Evolutionary conservation across 805 yeast species (phyloP).

Genomic region (Wickerhamiella dianesei): DNA sequence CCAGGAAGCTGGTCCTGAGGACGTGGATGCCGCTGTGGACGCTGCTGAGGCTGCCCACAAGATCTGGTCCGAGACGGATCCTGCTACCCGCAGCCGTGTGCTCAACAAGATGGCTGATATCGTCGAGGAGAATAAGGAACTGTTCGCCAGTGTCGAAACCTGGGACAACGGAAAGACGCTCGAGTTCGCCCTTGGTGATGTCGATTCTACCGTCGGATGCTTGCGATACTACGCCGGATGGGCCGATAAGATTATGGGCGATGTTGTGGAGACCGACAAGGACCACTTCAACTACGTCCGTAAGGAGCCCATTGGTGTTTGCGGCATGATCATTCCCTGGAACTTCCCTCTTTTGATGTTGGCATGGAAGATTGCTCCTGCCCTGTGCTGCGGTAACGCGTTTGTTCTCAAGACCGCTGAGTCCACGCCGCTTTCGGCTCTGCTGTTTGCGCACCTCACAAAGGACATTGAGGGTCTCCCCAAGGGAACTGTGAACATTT

Average conservation of each 20-base stretch:
- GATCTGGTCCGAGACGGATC: constrained; percentile 51
- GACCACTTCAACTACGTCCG: constrained; percentile 65
- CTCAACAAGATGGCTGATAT: constrained; percentile 64
- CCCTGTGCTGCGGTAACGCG: constrained; percentile 80
- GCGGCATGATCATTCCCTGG: constrained; percentile 96
- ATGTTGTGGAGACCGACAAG: constrained; percentile 58
- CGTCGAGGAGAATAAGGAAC: constrained; percentile 56
- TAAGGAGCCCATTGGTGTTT: constrained; percentile 87
- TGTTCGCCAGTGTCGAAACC: constrained; percentile 68
- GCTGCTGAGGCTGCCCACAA: constrained; percentile 74
- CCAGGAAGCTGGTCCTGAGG: constrained; percentile 64
- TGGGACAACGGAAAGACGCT: constrained; percentile 80
- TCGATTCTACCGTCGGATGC: constrained; percentile 52
- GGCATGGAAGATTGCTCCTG: constrained; percentile 92
- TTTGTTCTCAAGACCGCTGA: constrained; percentile 84
- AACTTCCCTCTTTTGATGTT: constrained; percentile 91
- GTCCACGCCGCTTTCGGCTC: constrained; percentile 80
- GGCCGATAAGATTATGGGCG: constrained; percentile 78
- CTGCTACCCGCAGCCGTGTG: constrained; percentile 57
- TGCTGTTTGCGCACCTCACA: constrained; percentile 54
- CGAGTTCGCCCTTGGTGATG: constrained; percentile 52
- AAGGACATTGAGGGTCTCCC: constrained; percentile 74
- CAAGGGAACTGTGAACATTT: constrained; percentile 76
- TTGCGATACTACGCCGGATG: constrained; percentile 80
- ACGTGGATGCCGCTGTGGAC: constrained; percentile 70